Percentiles rank a stretch among this genome's conserved stretches.
Evolutionary conservation across 75 land plant species (phyloP).

Genomic region (Larix kaempferi): DNA sequence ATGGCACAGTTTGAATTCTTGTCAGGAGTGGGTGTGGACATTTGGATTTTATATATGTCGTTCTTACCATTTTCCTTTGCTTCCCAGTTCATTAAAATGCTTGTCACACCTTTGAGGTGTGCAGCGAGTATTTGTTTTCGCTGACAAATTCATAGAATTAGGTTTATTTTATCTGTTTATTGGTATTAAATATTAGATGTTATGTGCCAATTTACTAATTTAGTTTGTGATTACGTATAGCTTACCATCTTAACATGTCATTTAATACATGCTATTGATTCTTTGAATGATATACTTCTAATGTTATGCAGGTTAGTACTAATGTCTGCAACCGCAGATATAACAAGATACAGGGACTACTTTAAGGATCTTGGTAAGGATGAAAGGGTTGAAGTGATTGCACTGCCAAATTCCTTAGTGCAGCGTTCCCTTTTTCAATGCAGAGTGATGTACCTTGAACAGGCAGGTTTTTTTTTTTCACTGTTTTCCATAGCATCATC

Average conservation of each 20-base stretch:
- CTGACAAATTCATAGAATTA: background rate
- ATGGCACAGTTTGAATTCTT: background rate
- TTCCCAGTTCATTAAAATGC: background rate
- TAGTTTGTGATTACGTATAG: background rate
- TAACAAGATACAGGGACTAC: conserved; percentile 70
- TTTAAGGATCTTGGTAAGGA: conserved; percentile 81
- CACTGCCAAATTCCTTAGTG: conserved; percentile 40
- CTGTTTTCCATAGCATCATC: background rate
- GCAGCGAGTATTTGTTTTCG: background rate
- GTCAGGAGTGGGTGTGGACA: background rate
- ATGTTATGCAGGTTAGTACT: conserved; percentile 61
- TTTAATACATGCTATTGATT: background rate
- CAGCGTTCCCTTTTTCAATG: conserved; percentile 44
- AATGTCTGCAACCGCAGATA: conserved; percentile 96
- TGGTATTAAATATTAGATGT: too few relatives aligned
- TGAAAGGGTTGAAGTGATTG: conserved; percentile 75
- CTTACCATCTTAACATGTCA: background rate
- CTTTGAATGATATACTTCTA: background rate
- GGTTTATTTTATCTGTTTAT: too few relatives aligned
- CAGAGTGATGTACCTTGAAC: conserved; percentile 65
- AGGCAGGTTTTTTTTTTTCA: conserved; percentile 25
- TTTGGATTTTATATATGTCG: background rate
- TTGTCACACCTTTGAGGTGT: background rate
- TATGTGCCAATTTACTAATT: background rate
- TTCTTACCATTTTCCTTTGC: background rate